Evolutionary conservation across 1,284 basidiomycete species (phyloP).

Genomic region (Apiotrichum sp.): DNA sequence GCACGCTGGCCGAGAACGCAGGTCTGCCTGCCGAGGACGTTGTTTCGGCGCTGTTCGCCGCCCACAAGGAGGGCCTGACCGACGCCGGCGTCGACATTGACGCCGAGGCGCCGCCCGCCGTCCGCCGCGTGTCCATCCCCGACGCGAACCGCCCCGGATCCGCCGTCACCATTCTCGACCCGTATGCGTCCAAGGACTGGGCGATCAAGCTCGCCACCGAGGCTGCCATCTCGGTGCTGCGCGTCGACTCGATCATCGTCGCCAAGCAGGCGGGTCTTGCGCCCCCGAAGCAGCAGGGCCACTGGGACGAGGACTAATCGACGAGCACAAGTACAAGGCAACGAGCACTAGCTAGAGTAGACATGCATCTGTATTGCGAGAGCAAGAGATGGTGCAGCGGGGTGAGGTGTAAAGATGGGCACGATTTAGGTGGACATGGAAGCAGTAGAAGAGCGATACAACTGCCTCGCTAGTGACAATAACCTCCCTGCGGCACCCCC

Average conservation of each 20-base stretch:
- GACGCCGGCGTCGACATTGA: slow-evolving; percentile 83
- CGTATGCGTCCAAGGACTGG: slow-evolving; percentile 47
- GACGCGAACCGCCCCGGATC: slow-evolving; percentile 15
- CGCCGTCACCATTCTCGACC: slow-evolving; percentile 29
- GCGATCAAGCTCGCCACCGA: slow-evolving; percentile 59
- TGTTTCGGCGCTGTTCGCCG: slow-evolving; percentile 78
- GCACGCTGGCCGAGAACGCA: slow-evolving; percentile 93
- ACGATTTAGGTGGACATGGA: not conserved
- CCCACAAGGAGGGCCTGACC: slow-evolving; percentile 60
- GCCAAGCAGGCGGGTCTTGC: slow-evolving; percentile 74
- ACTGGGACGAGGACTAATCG: slow-evolving; percentile 48
- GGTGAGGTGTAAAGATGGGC: not conserved
- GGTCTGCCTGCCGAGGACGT: slow-evolving; percentile 91
- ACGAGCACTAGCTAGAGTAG: slow-evolving; percentile 41
- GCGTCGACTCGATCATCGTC: slow-evolving; percentile 98
- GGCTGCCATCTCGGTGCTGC: slow-evolving; percentile 86
- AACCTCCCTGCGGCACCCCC: no score
- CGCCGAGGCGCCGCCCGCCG: slow-evolving; percentile 43
- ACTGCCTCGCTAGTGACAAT: no score
- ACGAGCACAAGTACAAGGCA: slow-evolving; percentile 42
- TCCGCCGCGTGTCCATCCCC: slow-evolving; percentile 16
- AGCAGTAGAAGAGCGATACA: no score
- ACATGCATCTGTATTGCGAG: slow-evolving; percentile 5
- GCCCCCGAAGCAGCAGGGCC: slow-evolving; percentile 47
- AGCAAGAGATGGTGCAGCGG: not conserved